phyloP scores from a whole-genome alignment of 2,329 filamentous ascomycete genomes.

The Aspergillus pseudonomiae region DNA sequence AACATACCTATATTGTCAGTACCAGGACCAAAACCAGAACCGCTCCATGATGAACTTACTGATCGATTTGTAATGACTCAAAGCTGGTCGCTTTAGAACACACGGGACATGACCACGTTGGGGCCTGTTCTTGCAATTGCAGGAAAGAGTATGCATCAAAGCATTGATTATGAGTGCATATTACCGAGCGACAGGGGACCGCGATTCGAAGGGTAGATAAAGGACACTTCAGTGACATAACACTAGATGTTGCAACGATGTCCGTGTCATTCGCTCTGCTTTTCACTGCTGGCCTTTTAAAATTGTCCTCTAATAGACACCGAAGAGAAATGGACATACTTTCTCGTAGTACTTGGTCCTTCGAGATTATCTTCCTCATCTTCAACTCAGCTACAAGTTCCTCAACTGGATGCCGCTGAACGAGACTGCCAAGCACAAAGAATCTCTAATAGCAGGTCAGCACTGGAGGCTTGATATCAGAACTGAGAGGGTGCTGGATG shows the following conservation, averaged over 20 bases:
- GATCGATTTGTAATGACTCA: conserved; percentile 81
- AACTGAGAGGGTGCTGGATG: conserved; percentile 3
- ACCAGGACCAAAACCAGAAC: neutral
- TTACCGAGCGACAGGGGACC: conserved; percentile 75
- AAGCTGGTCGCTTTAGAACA: conserved; percentile 84
- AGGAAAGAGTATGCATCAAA: conserved; percentile 93
- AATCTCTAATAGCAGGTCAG: conserved; percentile 60
- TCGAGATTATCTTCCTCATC: conserved; percentile 71
- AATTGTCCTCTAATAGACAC: conserved; percentile 4
- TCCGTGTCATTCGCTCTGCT: conserved; percentile 83
- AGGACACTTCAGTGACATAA: conserved; percentile 90
- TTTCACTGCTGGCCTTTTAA: conserved; percentile 61
- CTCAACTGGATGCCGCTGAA: conserved; percentile 70
- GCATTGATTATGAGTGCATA: conserved; percentile 89
- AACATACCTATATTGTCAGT: conserved; percentile 66
- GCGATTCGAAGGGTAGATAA: conserved; percentile 81
- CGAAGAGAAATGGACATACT: conserved; percentile 53
- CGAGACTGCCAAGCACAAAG: conserved; percentile 73
- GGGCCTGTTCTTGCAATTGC: conserved; percentile 91
- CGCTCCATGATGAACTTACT: conserved; percentile 58
- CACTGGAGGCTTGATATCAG: neutral
- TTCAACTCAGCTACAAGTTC: conserved; percentile 71
- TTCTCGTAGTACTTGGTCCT: conserved; percentile 79
- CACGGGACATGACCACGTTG: conserved; percentile 94
- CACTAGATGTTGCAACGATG: conserved; percentile 82